Evolutionary conservation across 192 early-diverging fungal species (phyloP), one percentile per base, ranked within the genome.

Genomic region (Glomus cerebriforme): DNA sequence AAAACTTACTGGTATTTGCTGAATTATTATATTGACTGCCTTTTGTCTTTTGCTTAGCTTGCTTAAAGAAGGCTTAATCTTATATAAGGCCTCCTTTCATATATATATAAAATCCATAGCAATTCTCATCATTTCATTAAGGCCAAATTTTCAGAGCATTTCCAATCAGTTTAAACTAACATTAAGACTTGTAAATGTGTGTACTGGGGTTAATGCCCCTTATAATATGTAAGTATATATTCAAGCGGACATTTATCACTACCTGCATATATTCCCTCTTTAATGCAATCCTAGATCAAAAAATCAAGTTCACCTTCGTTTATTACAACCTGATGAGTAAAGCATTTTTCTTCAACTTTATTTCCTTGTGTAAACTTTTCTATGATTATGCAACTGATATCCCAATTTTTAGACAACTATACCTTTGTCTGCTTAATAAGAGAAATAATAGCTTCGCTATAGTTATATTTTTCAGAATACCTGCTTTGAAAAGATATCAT

Each of bases 361-460:
- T 59, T 45, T 59, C 26, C 54, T 27, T 70, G 37, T 45, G 3
- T 70, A 19, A 74, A 74, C 26, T 74, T 74, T 74, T 3, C 54
- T 54, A 74, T 74, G 19, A 74, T 59, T 34, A 32, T 49, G 22
- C 72, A 74, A 74, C 72, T 60, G 10, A 74, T 74, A 60, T 74
- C 29, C 54, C 12, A 8, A 74, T 74, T 60, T 74, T 74, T n/a
- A n/a, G n/a, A n/a, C n/a, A n/a, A n/a, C n/a, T n/a, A n/a, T n/a
- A n/a, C n/a, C n/a, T n/a, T n/a, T n/a, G 72, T 74, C 24, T 74
- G 54, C 22, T 74, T 74, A 27, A 26, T 74, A 74, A 74, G 26
- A 74, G 26, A 74, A 59, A 74, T 74, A 35, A 74, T 74, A 10
- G 54, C 72, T 34, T 74, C 49, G 3, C 72, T 34, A 74, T 60